These are phyloP conservation scores for Curvularia hawaiiensis DNA, from an alignment of 2,329 filamentous ascomycete species.

Conservation along the genomic window DNA sequence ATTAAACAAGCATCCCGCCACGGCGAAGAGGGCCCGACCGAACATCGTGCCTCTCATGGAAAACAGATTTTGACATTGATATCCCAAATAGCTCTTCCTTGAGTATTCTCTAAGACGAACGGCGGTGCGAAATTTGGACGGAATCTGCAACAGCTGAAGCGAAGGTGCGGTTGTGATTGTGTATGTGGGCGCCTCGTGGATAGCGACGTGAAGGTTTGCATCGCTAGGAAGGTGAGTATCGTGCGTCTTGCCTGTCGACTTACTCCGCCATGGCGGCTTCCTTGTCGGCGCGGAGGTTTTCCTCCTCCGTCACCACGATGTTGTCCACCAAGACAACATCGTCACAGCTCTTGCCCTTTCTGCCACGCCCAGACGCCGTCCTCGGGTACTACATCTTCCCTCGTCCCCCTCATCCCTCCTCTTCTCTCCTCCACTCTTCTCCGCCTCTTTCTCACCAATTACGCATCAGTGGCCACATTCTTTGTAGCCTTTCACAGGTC, in stretches of 20 bases:
- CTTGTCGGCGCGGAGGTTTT: conserved; percentile 28
- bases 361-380: conserved; percentile 29
- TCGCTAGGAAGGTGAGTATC: conserved; percentile 32
- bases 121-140: conserved; percentile 1
- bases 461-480: conserved; percentile 52
- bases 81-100: conserved; percentile 41
- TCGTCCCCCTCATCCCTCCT: conserved; percentile 15
- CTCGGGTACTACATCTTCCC: conserved; percentile 25
- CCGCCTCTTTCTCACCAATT: conserved; percentile 49
- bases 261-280: conserved; percentile 18
- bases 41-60: conserved; percentile 31
- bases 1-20: conserved; percentile 41
- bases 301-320: conserved; percentile 16
- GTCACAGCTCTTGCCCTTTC: conserved; percentile 37
- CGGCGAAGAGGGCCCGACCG: conserved; percentile 28
- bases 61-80: conserved; percentile 37
- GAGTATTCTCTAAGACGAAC: conserved; percentile 33
- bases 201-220: conserved; percentile 10
- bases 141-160: conserved; percentile 2
- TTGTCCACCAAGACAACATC: conserved; percentile 18
- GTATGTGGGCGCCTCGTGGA: conserved; percentile 20
- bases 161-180: conserved; percentile 11
- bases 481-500: conserved; percentile 52
- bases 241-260: conserved; percentile 9
- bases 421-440: conserved; percentile 37